These are phyloP conservation scores for Sarcodon aspratus DNA, from an alignment of 768 basidiomycete genomes.

Conservation along the genomic window DNA sequence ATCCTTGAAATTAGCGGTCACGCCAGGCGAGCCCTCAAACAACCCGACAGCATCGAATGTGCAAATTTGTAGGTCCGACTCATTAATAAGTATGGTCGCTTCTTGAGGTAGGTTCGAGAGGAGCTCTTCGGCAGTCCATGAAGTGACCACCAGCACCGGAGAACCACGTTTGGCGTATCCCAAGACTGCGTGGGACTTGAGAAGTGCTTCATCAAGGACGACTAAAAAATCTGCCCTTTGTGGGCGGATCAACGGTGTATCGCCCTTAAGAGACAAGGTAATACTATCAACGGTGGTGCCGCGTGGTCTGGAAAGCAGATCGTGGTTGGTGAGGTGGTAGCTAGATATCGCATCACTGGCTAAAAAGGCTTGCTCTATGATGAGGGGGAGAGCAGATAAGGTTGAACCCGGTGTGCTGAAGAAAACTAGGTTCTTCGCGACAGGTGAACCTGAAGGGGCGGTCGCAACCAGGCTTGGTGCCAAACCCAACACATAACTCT, in stretches of 20 bases:
- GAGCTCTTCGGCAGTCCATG: conserved; percentile 72
- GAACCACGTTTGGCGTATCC: conserved; percentile 55
- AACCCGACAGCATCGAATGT: conserved; percentile 46
- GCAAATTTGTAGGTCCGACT: conserved; percentile 46
- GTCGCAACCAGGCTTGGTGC: conserved; percentile 14
- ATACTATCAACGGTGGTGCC: conserved; percentile 62
- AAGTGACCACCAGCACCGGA: conserved; percentile 59
- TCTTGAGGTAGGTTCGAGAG: conserved; percentile 49
- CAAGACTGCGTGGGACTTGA: conserved; percentile 70
- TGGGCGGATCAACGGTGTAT: conserved; percentile 26
- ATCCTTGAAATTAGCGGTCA: conserved; percentile 23
- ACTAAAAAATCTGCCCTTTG: conserved; percentile 61
- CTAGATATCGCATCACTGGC: conserved; percentile 35
- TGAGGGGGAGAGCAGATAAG: conserved; percentile 34
- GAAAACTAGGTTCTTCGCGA: conserved; percentile 40
- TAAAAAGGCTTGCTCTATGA: conserved; percentile 47
- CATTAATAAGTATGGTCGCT: conserved; percentile 31
- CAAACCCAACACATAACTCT: conserved; percentile 23
- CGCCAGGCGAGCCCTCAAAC: conserved; percentile 29
- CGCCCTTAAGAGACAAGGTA: conserved; percentile 41
- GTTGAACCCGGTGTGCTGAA: conserved; percentile 50
- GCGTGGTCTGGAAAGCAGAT: conserved; percentile 63
- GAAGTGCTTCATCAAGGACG: conserved; percentile 62
- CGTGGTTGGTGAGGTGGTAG: conserved; percentile 58
- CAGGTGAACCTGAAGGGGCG: conserved; percentile 13